Percentiles rank a stretch among this genome's conserved stretches.
phyloP scores from a whole-genome alignment of 352 stramenopile genomes.

The Phytophthora pini region DNA sequence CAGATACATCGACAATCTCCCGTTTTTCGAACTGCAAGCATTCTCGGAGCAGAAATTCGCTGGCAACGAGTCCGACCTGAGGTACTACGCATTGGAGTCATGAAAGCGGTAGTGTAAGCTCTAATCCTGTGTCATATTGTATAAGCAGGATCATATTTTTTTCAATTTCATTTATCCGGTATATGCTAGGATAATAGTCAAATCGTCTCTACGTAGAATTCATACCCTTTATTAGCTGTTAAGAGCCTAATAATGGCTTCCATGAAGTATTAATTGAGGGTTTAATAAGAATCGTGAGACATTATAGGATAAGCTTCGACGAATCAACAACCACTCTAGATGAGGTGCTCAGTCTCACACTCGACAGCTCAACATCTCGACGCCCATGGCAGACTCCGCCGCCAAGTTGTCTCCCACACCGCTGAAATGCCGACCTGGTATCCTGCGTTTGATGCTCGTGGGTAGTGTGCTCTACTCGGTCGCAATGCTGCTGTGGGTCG shows the following conservation, averaged over 20 bases:
- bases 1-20: not conserved
- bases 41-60: conserved; percentile 9
- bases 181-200: no score
- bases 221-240: no score
- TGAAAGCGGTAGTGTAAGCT: not conserved
- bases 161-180: no score
- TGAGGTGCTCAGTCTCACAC: conserved; percentile 5
- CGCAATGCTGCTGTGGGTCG: conserved; percentile 8
- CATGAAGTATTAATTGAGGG: no score
- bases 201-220: no score
- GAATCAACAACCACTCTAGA: not conserved
- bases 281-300: no score
- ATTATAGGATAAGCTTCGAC: no score
- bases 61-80: conserved; percentile 4
- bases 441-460: conserved; percentile 28
- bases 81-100: conserved; percentile 4
- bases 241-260: no score
- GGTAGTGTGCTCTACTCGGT: conserved; percentile 26
- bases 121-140: no score
- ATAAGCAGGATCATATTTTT: no score
- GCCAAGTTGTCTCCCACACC: conserved; percentile 9
- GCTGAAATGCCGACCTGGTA: conserved; percentile 24
- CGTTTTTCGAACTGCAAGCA: conserved; percentile 6
- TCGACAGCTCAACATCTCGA: conserved; percentile 1
- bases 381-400: conserved; percentile 21